These are phyloP conservation scores for Protea cynaroides DNA, from an alignment of 164 flowering plant genomes.

Conservation along the genomic window DNA sequence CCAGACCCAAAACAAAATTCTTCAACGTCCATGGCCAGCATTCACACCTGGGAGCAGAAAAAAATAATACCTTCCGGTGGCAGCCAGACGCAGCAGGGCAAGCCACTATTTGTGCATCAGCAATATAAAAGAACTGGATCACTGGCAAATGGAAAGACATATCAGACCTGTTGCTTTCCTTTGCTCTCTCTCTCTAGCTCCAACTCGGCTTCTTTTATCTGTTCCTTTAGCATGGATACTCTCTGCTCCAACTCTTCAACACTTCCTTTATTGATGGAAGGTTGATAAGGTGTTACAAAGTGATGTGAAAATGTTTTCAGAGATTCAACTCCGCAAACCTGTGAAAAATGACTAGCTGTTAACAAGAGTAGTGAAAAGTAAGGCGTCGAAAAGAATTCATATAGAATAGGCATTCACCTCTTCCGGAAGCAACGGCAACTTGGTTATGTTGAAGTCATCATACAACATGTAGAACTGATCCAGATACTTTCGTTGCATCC, in stretches of 20 bases:
- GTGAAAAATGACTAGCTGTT: background rate
- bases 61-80: background rate
- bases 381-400: background rate
- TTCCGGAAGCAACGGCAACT: conserved; percentile 84
- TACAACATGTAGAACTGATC: conserved; percentile 93
- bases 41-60: background rate
- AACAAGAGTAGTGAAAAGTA: background rate
- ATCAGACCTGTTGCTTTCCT: conserved; percentile 58
- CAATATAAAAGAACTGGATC: background rate
- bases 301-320: conserved; percentile 54
- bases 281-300: conserved; percentile 57
- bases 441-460: conserved; percentile 88
- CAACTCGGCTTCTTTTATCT: conserved; percentile 62
- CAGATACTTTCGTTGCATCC: conserved; percentile 91
- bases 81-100: no score
- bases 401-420: conserved; percentile 44
- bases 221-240: conserved; percentile 41
- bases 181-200: conserved; percentile 67
- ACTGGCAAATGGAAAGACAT: background rate
- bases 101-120: background rate
- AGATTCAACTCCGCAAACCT: conserved; percentile 92
- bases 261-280: conserved; percentile 31
- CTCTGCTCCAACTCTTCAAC: conserved; percentile 63
- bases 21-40: background rate
- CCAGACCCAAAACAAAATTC: background rate